phyloP scores from a whole-genome alignment of 768 basidiomycete species.

The Lenzites betulinus region DNA sequence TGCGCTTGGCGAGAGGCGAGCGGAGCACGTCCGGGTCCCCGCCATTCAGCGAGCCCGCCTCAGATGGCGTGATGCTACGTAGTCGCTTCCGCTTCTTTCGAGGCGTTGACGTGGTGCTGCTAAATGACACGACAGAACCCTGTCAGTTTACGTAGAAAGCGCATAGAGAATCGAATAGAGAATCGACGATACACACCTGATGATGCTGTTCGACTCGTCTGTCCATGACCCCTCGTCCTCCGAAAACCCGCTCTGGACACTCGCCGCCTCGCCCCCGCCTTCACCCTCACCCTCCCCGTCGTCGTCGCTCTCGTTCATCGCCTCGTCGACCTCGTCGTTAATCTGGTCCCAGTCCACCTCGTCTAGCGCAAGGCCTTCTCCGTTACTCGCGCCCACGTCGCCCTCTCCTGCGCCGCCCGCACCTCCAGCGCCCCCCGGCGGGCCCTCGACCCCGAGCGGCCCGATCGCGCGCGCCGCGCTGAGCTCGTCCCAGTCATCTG shows the following conservation, averaged over 20 bases:
- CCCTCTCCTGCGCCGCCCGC: conserved; percentile 29
- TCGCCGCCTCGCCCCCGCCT: conserved; percentile 32
- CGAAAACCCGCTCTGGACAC: conserved; percentile 39
- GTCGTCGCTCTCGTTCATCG: conserved; percentile 80
- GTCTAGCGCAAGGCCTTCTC: conserved; percentile 46
- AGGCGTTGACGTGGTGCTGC: conserved; percentile 43
- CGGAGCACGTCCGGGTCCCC: conserved; percentile 46
- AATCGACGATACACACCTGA: conserved; percentile 37
- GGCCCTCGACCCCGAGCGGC: conserved; percentile 39
- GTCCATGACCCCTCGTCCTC: conserved; percentile 51
- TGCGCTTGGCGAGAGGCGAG: conserved; percentile 80
- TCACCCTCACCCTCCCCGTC: conserved; percentile 79
- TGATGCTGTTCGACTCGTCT: conserved; percentile 51
- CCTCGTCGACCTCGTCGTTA: conserved; percentile 85
- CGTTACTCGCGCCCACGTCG: conserved; percentile 31
- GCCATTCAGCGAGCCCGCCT: conserved; percentile 42
- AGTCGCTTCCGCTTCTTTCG: conserved; percentile 64
- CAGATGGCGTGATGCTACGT: conserved; percentile 72
- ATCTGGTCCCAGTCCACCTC: conserved; percentile 83
- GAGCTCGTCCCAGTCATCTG: conserved; percentile 65
- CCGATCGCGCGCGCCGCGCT: conserved; percentile 31
- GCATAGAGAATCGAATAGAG: not conserved
- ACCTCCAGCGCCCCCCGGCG: conserved; percentile 14
- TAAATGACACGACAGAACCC: not conserved
- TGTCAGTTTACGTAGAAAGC: not conserved